phyloP scores from a whole-genome alignment of 1,139 yeast species.

The Sugiyamaella novakii region DNA sequence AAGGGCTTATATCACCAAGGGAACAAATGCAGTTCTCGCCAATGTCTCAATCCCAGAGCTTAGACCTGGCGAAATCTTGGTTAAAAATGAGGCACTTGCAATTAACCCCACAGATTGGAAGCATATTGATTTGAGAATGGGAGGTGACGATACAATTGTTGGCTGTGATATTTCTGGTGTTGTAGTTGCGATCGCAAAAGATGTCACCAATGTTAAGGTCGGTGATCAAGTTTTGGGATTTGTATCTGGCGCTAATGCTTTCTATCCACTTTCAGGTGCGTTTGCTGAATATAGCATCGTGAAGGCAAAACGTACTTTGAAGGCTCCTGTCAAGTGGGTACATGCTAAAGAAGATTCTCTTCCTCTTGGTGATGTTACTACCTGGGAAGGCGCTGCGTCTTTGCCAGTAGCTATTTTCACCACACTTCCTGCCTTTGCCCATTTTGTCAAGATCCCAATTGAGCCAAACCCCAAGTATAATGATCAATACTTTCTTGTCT shows the following conservation, averaged over 20 bases:
- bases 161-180: conserved; percentile 54
- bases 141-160: conserved; percentile 39
- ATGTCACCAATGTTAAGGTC: conserved; percentile 52
- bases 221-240: conserved; percentile 60
- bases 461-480: conserved; percentile 20
- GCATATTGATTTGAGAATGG: conserved; percentile 49
- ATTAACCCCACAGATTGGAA: conserved; percentile 80
- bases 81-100: conserved; percentile 62
- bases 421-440: conserved; percentile 25
- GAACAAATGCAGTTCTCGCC: conserved; percentile 18
- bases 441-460: conserved; percentile 27
- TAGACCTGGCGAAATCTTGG: conserved; percentile 49
- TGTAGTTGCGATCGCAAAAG: conserved; percentile 58
- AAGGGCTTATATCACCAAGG: conserved; percentile 24
- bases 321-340: conserved; percentile 7
- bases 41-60: conserved; percentile 22
- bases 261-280: conserved; percentile 52
- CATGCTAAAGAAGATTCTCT: conserved; percentile 21
- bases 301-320: conserved; percentile 24
- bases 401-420: conserved; percentile 47
- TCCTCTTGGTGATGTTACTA: conserved; percentile 46
- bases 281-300: conserved; percentile 56
- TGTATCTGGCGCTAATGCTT: conserved; percentile 53
- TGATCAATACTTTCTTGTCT: conserved; percentile 47
- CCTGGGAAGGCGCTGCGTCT: conserved; percentile 66